Percentiles rank a stretch among this genome's conserved stretches.
These are phyloP conservation scores for Thamnidium elegans DNA, from an alignment of 192 early-diverging fungal species.

Conservation along the genomic window DNA sequence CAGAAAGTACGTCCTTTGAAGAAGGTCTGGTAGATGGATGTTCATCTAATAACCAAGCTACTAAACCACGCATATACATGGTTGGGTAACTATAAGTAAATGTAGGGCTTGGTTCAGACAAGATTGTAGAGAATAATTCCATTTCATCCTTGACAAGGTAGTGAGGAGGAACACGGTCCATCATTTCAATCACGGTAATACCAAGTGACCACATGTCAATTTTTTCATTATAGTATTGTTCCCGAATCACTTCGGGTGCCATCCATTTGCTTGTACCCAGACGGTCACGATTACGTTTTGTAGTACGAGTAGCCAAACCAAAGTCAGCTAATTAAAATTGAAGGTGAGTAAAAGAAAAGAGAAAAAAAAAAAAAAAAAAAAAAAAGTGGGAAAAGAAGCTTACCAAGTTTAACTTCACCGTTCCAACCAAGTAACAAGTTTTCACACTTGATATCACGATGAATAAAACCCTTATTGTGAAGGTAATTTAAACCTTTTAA, in stretches of 20 bases:
- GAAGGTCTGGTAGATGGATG: conserved; percentile 27
- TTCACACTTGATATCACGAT: conserved; percentile 48
- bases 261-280: conserved; percentile 43
- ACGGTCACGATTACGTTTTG: conserved; percentile 31
- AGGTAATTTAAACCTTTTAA: conserved; percentile 38
- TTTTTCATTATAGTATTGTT: conserved; percentile 44
- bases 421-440: conserved; percentile 41
- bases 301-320: conserved; percentile 37
- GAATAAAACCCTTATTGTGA: conserved; percentile 40
- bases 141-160: conserved; percentile 36
- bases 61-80: conserved; percentile 38
- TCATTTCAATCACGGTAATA: conserved; percentile 46
- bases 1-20: conserved; percentile 30
- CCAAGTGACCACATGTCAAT: conserved; percentile 52
- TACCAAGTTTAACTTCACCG: conserved; percentile 45
- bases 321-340: conserved; percentile 32
- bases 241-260: conserved; percentile 49
- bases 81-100: conserved; percentile 37
- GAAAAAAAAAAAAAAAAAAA: neutral
- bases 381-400: conserved; percentile 2
- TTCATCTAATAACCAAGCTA: conserved; percentile 39
- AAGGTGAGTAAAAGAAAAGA: neutral
- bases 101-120: conserved; percentile 32
- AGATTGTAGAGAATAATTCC: conserved; percentile 32
- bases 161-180: conserved; percentile 47